These are phyloP conservation scores for Tylopilus sp. DNA, from an alignment of 1,284 basidiomycete genomes.

Conservation along the genomic window DNA sequence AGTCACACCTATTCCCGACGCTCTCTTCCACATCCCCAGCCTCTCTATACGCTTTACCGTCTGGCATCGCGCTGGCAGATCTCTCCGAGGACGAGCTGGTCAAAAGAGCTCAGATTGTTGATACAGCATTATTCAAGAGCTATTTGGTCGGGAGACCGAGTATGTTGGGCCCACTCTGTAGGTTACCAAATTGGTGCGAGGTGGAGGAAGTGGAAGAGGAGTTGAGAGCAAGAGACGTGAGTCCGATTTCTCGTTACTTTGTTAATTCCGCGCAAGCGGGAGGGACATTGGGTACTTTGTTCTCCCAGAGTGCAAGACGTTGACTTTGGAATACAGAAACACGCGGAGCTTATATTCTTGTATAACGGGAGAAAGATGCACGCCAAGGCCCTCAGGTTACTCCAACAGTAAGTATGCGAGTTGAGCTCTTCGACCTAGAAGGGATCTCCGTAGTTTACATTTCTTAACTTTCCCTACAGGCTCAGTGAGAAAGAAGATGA, in stretches of 20 bases:
- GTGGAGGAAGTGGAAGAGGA: conserved; percentile 93
- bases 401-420: conserved; percentile 59
- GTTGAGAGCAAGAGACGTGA: conserved; percentile 75
- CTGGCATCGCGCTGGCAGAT: conserved; percentile 61
- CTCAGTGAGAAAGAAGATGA: conserved; percentile 80
- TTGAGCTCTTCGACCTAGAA: background rate
- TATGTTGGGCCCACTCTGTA: conserved; percentile 84
- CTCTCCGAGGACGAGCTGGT: conserved; percentile 80
- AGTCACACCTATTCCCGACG: conserved; percentile 60
- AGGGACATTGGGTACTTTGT: background rate
- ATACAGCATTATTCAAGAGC: conserved; percentile 94
- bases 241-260: conserved; percentile 16
- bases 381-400: conserved; percentile 77
- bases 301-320: background rate
- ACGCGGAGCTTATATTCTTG: conserved; percentile 84
- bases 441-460: background rate
- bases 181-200: conserved; percentile 96
- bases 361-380: conserved; percentile 98
- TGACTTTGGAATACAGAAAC: conserved; percentile 60
- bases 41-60: conserved; percentile 74
- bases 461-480: conserved; percentile 40
- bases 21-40: conserved; percentile 66
- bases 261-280: background rate
- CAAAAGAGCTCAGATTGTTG: conserved; percentile 88
- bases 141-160: conserved; percentile 84